Evolutionary conservation across 1,284 basidiomycete genomes (phyloP).

Genomic region (Ustilago hordei): DNA sequence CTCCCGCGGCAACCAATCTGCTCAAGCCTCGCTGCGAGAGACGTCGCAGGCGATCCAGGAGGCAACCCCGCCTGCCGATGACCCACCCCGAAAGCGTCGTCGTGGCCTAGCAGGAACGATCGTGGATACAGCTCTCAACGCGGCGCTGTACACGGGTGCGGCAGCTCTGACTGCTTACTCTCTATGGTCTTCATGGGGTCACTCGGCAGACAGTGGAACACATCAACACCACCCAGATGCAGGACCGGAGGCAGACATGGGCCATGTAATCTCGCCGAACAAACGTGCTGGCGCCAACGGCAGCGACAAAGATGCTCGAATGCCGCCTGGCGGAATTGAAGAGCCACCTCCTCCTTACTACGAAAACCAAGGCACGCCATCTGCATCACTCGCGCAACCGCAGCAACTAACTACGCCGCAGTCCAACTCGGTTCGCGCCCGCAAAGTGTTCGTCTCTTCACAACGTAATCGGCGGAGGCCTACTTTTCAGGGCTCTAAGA

Average conservation of each 20-base stretch:
- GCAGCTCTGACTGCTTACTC: constrained; percentile 58
- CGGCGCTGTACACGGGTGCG: constrained; percentile 57
- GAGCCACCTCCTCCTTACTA: constrained; percentile 54
- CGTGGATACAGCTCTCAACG: constrained; percentile 53
- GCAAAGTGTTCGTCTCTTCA: constrained; percentile 50
- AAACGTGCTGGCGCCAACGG: neutral
- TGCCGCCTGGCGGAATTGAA: constrained; percentile 34
- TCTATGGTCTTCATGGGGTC: constrained; percentile 54
- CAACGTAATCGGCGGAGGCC: constrained; percentile 40
- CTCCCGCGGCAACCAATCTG: constrained; percentile 36
- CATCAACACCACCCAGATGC: constrained; percentile 35
- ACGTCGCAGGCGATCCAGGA: constrained; percentile 20
- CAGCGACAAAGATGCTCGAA: constrained; percentile 3
- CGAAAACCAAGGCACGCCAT: constrained; percentile 15
- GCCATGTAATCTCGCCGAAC: constrained; percentile 29
- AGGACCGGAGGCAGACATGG: constrained; percentile 33
- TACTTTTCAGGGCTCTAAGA: constrained; percentile 35
- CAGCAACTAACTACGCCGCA: constrained; percentile 19
- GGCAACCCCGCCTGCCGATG: constrained; percentile 6
- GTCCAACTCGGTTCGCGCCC: constrained; percentile 19
- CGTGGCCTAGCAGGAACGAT: constrained; percentile 54
- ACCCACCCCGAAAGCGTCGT: constrained; percentile 44
- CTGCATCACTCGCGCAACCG: constrained; percentile 7
- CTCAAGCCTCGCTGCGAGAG: constrained; percentile 27
- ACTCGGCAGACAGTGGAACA: constrained; percentile 22